Evolutionary conservation across 176 grass and related monocot genomes (phyloP).

Genomic region (Metroxylon sagu): DNA sequence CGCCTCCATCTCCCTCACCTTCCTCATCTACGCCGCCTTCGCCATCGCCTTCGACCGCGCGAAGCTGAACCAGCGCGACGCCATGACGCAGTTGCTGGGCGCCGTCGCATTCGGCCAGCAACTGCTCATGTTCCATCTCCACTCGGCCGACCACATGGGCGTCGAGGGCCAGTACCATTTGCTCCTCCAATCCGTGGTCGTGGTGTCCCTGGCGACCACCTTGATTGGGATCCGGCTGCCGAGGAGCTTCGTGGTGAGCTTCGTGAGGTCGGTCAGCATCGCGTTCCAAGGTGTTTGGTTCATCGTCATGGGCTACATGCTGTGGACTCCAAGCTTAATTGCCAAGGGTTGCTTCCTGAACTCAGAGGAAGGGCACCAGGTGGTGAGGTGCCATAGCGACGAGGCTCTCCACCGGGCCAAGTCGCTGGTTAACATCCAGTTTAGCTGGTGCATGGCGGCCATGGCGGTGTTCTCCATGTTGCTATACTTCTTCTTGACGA

Average conservation of each 20-base stretch:
- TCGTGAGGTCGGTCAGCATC: slow-evolving; percentile 50
- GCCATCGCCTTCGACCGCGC: slow-evolving; percentile 53
- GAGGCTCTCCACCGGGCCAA: slow-evolving; percentile 48
- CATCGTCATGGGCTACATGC: slow-evolving; percentile 48
- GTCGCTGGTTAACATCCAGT: slow-evolving; percentile 60
- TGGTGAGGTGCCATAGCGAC: slow-evolving; percentile 33
- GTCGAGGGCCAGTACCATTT: slow-evolving; percentile 73
- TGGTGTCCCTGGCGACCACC: slow-evolving; percentile 33
- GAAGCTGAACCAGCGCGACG: slow-evolving; percentile 34
- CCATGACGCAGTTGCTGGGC: slow-evolving; percentile 41
- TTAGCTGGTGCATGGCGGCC: slow-evolving; percentile 54
- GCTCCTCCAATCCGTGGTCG: slow-evolving; percentile 57
- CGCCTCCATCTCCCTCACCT: slow-evolving; percentile 76
- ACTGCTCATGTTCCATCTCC: slow-evolving; percentile 58
- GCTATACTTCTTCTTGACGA: slow-evolving; percentile 37
- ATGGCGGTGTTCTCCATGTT: slow-evolving; percentile 34
- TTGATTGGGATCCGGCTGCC: slow-evolving; percentile 41
- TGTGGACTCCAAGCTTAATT: slow-evolving; percentile 44
- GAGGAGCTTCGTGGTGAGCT: slow-evolving; percentile 41
- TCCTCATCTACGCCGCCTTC: slow-evolving; percentile 61
- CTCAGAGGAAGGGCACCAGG: slow-evolving; percentile 42
- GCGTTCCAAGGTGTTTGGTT: slow-evolving; percentile 64
- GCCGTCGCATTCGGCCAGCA: slow-evolving; percentile 46
- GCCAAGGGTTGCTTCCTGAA: slow-evolving; percentile 45
- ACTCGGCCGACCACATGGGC: slow-evolving; percentile 60